Conservation (phyloP, 371 early-diverging fungal genomes). For the Mucor circinelloides region DNA sequence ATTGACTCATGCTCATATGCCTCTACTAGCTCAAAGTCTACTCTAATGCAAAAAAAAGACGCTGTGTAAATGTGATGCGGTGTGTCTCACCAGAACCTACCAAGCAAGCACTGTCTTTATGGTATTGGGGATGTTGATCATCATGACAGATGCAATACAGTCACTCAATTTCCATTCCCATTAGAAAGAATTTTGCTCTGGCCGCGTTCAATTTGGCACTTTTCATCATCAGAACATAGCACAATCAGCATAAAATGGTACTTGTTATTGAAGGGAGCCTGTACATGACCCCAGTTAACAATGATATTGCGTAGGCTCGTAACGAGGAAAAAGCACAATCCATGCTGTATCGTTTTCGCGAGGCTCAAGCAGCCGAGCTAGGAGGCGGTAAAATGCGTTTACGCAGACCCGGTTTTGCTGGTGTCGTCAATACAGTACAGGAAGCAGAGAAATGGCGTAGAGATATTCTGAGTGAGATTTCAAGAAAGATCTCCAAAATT, state of each 20-base stretch:
- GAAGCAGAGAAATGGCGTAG: slow-evolving; percentile 93
- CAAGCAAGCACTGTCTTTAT: not conserved
- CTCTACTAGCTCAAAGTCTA: not conserved
- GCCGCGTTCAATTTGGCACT: not conserved
- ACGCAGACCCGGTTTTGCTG: slow-evolving; percentile 78
- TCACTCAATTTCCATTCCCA: not conserved
- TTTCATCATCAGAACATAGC: not conserved
- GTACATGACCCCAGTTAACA: not conserved
- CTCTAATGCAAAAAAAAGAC: not conserved
- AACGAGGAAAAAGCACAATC: slow-evolving; percentile 98
- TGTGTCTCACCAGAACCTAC: too few relatives aligned
- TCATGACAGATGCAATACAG: not conserved
- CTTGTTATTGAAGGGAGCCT: not conserved
- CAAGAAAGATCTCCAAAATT: slow-evolving; percentile 86
- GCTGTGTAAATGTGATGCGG: too few relatives aligned
- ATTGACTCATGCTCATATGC: not conserved
- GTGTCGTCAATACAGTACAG: slow-evolving; percentile 64
- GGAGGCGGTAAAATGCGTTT: slow-evolving; percentile 68
- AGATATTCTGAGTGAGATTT: slow-evolving; percentile 86
- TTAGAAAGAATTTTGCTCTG: not conserved
- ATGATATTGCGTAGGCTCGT: slow-evolving; percentile 68
- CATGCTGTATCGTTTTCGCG: slow-evolving; percentile 96
- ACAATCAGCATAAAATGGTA: not conserved
- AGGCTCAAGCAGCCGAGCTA: slow-evolving; percentile 87
- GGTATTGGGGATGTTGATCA: not conserved